phyloP scores from a whole-genome alignment of 2,329 filamentous ascomycete species.

The Annulohypoxylon truncatum region DNA sequence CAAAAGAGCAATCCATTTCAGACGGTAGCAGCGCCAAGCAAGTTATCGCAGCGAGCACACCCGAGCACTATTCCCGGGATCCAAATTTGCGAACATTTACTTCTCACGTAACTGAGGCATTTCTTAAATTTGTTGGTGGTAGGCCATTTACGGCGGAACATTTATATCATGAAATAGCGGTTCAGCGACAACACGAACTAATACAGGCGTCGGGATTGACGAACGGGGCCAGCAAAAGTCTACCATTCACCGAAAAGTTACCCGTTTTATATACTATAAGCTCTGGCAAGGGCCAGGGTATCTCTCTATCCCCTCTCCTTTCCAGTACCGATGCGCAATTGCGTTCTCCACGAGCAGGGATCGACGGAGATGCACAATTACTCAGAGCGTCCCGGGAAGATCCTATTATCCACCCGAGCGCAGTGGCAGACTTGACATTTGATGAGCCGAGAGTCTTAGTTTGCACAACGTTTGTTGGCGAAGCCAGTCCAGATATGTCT shows the following conservation, averaged over 20 bases:
- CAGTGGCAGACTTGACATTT: slow-evolving; percentile 67
- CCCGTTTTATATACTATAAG: slow-evolving; percentile 69
- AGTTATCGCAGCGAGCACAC: slow-evolving; percentile 68
- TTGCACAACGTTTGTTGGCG: slow-evolving; percentile 74
- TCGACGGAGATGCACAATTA: slow-evolving; percentile 46
- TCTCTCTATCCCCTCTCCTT: slow-evolving; percentile 64
- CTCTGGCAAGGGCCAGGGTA: slow-evolving; percentile 62
- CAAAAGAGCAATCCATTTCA: slow-evolving; percentile 62
- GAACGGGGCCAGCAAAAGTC: slow-evolving; percentile 58
- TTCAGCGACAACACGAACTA: slow-evolving; percentile 58
- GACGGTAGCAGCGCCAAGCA: slow-evolving; percentile 70
- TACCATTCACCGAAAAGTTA: slow-evolving; percentile 51
- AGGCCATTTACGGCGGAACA: slow-evolving; percentile 67
- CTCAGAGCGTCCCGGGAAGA: slow-evolving; percentile 52
- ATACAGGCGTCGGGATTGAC: slow-evolving; percentile 56
- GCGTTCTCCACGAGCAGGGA: slow-evolving; percentile 48
- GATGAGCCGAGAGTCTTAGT: slow-evolving; percentile 73
- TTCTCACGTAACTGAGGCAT: slow-evolving; percentile 65
- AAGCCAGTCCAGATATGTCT: slow-evolving; percentile 73
- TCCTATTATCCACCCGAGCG: slow-evolving; percentile 59
- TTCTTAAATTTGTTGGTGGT: slow-evolving; percentile 63
- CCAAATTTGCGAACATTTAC: slow-evolving; percentile 67
- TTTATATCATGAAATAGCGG: slow-evolving; percentile 67
- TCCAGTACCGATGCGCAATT: slow-evolving; percentile 47
- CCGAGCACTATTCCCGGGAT: slow-evolving; percentile 62